Base-by-base conservation (phyloP, 73 alveolate species). In the Stentor coeruleus region DNA sequence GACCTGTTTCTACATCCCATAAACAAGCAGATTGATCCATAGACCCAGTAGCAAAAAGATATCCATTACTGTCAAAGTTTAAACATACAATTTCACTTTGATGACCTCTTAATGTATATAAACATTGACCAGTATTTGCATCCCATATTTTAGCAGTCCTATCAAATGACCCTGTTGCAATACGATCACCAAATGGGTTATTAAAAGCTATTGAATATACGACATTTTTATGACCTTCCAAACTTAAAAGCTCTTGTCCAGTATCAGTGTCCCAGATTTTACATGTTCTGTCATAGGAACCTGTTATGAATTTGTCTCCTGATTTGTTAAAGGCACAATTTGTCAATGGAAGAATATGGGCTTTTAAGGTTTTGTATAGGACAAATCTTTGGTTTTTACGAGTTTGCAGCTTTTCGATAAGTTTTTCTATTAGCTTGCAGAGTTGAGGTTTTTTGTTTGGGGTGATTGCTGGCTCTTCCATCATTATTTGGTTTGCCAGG, bases 271-370 rank as follows among this genome's bases (percentile, higher is more conserved):
- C 99, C 99, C 99, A 98, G 58, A 98, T 98, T 83, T 97, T 95
- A 91, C 99, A 97, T 26, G 99, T 98, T 86, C 99, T 92, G 88
- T 98, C 99, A 85, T 98, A 98, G 77, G 98, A 89, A 58, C 99
- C 99, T 59, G 99, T 98, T 82, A 98, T 85, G 86, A 98, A 98
- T 82, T 94, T 95, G 77, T 85, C 77, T 33, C 87, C 86, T 28
- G 90, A 82, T 83, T 98, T 98, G 87, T 98, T 98, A 93, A 98
- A 98, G 76, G 99, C 99, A 93, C 99, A 98, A 89, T 98, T 98
- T 42, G 99, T 98, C 82, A 98, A 85, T 6, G 99, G 99, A 66
- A 98, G 93, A 39, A 97, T 94, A 87, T 98, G 99, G 40, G 99
- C 99, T 81, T 96, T 89, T n/a, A 98, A 93, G 33, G 97, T 96